phyloP scores from a whole-genome alignment of 2,329 filamentous ascomycete genomes.

The Elsinoe batatas region DNA sequence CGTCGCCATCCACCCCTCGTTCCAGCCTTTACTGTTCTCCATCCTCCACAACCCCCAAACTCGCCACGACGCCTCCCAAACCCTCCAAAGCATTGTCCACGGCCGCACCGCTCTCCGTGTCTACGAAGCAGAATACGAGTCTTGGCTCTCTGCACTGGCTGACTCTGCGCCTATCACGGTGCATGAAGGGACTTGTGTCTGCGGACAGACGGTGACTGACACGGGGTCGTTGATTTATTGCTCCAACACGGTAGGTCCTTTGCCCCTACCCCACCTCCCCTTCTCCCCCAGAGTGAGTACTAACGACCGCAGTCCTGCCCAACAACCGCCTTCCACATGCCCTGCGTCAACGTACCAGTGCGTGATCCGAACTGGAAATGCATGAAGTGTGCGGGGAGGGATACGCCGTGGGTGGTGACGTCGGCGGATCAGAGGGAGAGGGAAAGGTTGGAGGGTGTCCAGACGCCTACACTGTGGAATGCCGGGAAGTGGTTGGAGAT shows the following conservation, averaged over 20 bases:
- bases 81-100: slow-evolving; percentile 12
- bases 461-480: neutral
- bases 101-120: slow-evolving; percentile 1
- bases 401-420: neutral
- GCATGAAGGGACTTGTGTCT: slow-evolving; percentile 15
- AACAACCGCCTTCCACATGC: slow-evolving; percentile 18
- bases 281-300: neutral
- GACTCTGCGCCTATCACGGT: neutral
- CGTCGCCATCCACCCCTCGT: neutral
- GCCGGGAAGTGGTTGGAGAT: neutral
- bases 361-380: slow-evolving; percentile 18
- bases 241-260: slow-evolving; percentile 17
- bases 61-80: neutral
- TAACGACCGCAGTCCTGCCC: neutral
- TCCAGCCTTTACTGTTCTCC: neutral
- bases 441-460: neutral
- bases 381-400: slow-evolving; percentile 15
- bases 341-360: slow-evolving; percentile 19
- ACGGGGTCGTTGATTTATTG: slow-evolving; percentile 18
- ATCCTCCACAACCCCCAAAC: neutral
- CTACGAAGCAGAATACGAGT: neutral
- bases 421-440: neutral
- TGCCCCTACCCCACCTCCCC: neutral
- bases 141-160: slow-evolving; percentile 1
- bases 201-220: slow-evolving; percentile 15